A percentile compares a stretch with the other conserved stretches of the same genome.
Conservation (phyloP, 805 yeast species). For the Yarrowia sp. region DNA sequence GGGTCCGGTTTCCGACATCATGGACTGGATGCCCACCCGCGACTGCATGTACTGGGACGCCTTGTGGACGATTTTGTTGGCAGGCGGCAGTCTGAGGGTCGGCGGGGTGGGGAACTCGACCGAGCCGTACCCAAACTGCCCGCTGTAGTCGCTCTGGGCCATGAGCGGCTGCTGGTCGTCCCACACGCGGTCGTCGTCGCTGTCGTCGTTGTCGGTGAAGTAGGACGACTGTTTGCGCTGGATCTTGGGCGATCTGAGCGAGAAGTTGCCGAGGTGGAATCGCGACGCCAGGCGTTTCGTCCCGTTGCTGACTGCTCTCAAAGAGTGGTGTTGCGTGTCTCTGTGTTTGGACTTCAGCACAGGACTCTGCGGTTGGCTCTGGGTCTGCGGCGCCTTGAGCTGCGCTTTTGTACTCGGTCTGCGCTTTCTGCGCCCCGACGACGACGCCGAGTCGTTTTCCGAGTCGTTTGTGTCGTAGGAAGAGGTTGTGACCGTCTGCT, state of each 20-base stretch:
- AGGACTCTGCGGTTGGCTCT: neutral
- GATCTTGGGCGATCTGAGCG: constrained; percentile 20
- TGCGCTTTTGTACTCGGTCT: neutral
- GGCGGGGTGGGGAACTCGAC: neutral
- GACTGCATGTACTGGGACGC: constrained; percentile 17
- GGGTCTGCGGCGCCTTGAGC: neutral
- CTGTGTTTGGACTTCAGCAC: neutral
- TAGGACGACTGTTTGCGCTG: constrained; percentile 17
- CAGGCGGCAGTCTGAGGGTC: neutral
- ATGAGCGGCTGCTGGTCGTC: neutral
- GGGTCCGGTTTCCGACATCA: constrained; percentile 14
- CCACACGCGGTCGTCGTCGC: neutral
- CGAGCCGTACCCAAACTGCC: neutral
- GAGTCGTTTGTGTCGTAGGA: constrained; percentile 6
- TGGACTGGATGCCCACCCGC: neutral
- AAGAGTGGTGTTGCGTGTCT: neutral
- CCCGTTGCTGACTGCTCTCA: neutral
- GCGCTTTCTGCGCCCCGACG: neutral
- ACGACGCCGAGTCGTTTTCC: neutral
- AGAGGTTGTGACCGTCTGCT: neutral
- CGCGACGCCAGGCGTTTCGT: neutral
- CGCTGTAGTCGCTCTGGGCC: neutral
- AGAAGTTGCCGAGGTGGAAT: constrained; percentile 6
- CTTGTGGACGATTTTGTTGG: neutral
- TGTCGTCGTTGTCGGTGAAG: constrained; percentile 6